phyloP scores from a whole-genome alignment of 805 yeast genomes.

The Cyberlindnera galapagoensis region DNA sequence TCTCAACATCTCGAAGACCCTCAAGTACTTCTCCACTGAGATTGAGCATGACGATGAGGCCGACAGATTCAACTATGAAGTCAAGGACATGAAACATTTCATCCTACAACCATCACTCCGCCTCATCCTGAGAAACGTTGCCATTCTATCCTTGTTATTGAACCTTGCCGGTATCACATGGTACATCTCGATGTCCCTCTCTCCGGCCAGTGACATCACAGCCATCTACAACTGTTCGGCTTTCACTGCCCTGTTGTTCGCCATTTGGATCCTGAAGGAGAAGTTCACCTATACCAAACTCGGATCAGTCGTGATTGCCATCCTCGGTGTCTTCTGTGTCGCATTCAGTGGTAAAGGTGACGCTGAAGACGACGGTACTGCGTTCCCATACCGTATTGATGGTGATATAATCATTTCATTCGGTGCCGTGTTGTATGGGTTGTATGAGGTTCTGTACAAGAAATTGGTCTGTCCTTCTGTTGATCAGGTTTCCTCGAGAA shows the following conservation, averaged over 20 bases:
- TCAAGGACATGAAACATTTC: no score
- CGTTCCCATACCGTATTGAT: slow-evolving; percentile 51
- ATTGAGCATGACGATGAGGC: no score
- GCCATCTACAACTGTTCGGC: slow-evolving; percentile 91
- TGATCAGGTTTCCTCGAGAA: slow-evolving; percentile 49
- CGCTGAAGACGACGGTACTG: slow-evolving; percentile 11
- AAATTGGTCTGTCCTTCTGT: slow-evolving; percentile 68
- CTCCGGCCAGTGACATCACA: slow-evolving; percentile 81
- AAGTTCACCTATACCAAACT: slow-evolving; percentile 56
- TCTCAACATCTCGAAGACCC: slow-evolving; percentile 32
- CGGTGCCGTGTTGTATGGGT: slow-evolving; percentile 76
- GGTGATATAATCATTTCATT: slow-evolving; percentile 67
- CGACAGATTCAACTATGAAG: no score
- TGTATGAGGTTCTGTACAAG: slow-evolving; percentile 81
- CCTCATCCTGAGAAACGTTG: slow-evolving; percentile 39
- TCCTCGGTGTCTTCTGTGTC: slow-evolving; percentile 70
- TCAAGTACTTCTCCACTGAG: slow-evolving; percentile 10
- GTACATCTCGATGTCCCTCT: slow-evolving; percentile 77
- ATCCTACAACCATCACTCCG: slow-evolving; percentile 10
- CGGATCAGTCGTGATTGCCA: slow-evolving; percentile 62
- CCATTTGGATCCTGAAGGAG: slow-evolving; percentile 68
- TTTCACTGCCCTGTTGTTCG: slow-evolving; percentile 79
- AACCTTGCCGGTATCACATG: slow-evolving; percentile 77
- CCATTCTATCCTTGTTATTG: slow-evolving; percentile 47
- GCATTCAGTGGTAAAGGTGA: slow-evolving; percentile 51